Percentiles rank a stretch among this genome's conserved stretches.
These are phyloP conservation scores for Coemansia sp. DNA, from an alignment of 192 early-diverging fungal species.

Conservation along the genomic window DNA sequence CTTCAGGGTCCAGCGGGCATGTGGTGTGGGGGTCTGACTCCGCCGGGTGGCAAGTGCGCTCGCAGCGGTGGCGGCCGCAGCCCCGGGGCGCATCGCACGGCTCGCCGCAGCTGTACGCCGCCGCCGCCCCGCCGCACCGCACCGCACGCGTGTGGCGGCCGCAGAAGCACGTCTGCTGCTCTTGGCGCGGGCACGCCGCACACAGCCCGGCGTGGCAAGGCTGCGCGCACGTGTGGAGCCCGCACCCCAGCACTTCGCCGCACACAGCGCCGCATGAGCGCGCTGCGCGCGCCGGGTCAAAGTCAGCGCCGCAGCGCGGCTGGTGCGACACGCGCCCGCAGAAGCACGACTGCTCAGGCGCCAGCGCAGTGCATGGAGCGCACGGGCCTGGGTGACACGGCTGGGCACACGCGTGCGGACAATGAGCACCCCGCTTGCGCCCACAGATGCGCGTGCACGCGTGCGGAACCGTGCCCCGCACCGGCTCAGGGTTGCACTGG, in stretches of 20 bases:
- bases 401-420: constrained; percentile 78
- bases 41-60: constrained; percentile 57
- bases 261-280: constrained; percentile 71
- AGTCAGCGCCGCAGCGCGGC: constrained; percentile 69
- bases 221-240: constrained; percentile 66
- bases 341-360: constrained; percentile 75
- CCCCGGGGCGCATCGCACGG: constrained; percentile 27
- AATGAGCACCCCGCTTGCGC: constrained; percentile 53
- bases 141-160: constrained; percentile 60
- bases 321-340: constrained; percentile 76
- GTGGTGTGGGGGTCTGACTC: constrained; percentile 16
- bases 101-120: constrained; percentile 33
- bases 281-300: constrained; percentile 65
- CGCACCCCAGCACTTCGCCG: constrained; percentile 70
- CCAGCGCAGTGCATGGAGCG: constrained; percentile 82
- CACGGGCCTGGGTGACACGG: constrained; percentile 96
- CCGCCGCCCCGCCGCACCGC: constrained; percentile 52
- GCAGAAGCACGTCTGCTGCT: constrained; percentile 70
- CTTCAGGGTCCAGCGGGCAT: constrained; percentile 36
- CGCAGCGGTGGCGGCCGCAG: constrained; percentile 73
- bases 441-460: constrained; percentile 84
- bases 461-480: constrained; percentile 74
- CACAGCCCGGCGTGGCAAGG: constrained; percentile 74
- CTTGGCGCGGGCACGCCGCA: constrained; percentile 59
- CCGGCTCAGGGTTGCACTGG: constrained; percentile 65